Conservation (phyloP, 352 stramenopile genomes). For the Blastocystis sp. region DNA sequence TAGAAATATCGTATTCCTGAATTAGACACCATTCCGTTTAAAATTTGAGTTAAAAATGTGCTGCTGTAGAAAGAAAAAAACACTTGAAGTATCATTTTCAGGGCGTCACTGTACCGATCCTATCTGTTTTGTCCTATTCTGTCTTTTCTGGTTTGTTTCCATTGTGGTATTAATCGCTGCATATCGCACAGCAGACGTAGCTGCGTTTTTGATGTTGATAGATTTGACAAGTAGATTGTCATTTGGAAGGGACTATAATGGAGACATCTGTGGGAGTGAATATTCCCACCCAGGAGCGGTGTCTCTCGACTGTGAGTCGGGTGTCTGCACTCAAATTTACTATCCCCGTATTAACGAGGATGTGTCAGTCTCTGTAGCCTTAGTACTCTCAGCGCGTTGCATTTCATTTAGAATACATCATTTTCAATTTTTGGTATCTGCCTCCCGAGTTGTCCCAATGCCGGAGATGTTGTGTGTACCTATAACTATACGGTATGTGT, state of each 20-base stretch:
- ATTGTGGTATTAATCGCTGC: conserved; percentile 30
- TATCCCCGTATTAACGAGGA: conserved; percentile 76
- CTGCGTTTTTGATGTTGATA: background rate
- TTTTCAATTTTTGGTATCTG: conserved; percentile 74
- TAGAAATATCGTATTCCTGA: no score
- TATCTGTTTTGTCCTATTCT: conserved; percentile 16
- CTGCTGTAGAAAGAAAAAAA: conserved; percentile 50
- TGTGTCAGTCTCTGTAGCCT: conserved; percentile 70
- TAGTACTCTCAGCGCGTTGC: conserved; percentile 65
- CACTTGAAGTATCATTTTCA: conserved; percentile 12
- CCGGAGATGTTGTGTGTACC: conserved; percentile 73
- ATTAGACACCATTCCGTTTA: no score
- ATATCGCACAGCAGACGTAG: background rate
- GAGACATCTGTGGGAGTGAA: conserved; percentile 72
- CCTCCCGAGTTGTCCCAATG: conserved; percentile 65
- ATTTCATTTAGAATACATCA: conserved; percentile 66
- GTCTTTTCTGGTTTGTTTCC: conserved; percentile 13
- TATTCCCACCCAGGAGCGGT: background rate
- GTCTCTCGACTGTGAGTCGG: conserved; percentile 32
- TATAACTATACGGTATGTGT: conserved; percentile 69
- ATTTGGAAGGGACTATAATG: conserved; percentile 70
- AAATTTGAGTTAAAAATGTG: background rate
- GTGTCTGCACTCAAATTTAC: conserved; percentile 68
- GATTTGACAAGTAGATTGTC: background rate
- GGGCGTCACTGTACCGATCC: conserved; percentile 33